Conservation (phyloP, 306 rosid genomes). For the Trichosanthes truncata region DNA sequence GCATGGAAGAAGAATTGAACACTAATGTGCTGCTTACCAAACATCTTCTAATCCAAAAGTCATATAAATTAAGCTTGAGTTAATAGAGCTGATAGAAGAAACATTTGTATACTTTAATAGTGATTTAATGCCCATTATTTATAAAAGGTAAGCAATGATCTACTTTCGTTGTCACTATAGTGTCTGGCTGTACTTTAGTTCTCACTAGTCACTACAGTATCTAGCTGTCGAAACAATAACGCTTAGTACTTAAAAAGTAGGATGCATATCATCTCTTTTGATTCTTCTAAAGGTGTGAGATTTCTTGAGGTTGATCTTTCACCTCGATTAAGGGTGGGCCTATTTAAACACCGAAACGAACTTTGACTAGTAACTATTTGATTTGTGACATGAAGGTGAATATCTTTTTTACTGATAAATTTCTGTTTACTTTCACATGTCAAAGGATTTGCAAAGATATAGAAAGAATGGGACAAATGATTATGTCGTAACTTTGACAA, state of each 20-base stretch:
- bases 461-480: conserved; percentile 5
- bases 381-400: neutral
- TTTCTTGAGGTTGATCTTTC: neutral
- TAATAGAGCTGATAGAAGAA: too few relatives aligned
- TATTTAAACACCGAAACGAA: neutral
- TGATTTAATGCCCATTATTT: too few relatives aligned
- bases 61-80: too few relatives aligned
- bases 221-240: too few relatives aligned
- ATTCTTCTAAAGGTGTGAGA: neutral
- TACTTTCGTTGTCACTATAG: too few relatives aligned
- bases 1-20: too few relatives aligned
- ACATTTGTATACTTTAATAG: too few relatives aligned
- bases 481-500: neutral
- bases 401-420: neutral
- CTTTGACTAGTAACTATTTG: neutral
- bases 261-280: neutral
- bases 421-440: neutral
- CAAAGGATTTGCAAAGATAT: neutral
- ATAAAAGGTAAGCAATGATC: too few relatives aligned
- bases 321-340: neutral
- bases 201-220: too few relatives aligned
- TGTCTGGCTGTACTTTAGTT: too few relatives aligned
- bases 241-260: neutral
- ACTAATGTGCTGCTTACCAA: too few relatives aligned
- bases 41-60: too few relatives aligned